These are phyloP conservation scores for Aegilops bicornis DNA, from an alignment of 176 grass and related monocot species.

Conservation along the genomic window DNA sequence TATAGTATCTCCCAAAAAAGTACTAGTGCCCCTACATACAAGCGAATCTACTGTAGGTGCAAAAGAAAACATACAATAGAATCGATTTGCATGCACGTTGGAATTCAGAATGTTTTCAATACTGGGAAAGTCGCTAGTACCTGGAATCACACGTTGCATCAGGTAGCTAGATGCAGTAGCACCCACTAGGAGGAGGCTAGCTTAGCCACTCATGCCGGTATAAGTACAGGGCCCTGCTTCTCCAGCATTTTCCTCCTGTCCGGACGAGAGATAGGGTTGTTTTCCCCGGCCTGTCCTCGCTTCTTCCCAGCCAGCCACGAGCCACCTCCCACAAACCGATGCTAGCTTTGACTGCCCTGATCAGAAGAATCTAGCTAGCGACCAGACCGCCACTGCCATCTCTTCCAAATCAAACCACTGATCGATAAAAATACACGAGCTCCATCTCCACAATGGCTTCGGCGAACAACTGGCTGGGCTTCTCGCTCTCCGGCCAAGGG, in stretches of 20 bases:
- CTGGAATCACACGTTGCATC: conserved; percentile 9
- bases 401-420: conserved; percentile 11
- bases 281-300: background rate
- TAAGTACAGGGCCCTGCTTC: conserved; percentile 9
- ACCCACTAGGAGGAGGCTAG: background rate
- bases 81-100: conserved; percentile 11
- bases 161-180: background rate
- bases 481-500: conserved; percentile 72
- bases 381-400: conserved; percentile 16
- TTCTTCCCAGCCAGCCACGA: conserved; percentile 24
- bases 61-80: conserved; percentile 18
- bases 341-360: conserved; percentile 40
- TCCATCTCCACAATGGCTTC: conserved; percentile 50
- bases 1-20: background rate
- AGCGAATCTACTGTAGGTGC: background rate
- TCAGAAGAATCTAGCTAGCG: conserved; percentile 27
- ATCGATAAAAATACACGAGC: background rate
- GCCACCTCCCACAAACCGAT: conserved; percentile 23
- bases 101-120: conserved; percentile 27
- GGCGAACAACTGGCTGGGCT: conserved; percentile 72
- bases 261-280: conserved; percentile 6
- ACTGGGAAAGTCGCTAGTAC: background rate
- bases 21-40: background rate
- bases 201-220: conserved; percentile 6
- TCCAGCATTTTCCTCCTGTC: conserved; percentile 2